Percentiles rank a stretch among this genome's conserved stretches.
Evolutionary conservation across 331 rosid species (phyloP).

Genomic region (Telfairia occidentalis): DNA sequence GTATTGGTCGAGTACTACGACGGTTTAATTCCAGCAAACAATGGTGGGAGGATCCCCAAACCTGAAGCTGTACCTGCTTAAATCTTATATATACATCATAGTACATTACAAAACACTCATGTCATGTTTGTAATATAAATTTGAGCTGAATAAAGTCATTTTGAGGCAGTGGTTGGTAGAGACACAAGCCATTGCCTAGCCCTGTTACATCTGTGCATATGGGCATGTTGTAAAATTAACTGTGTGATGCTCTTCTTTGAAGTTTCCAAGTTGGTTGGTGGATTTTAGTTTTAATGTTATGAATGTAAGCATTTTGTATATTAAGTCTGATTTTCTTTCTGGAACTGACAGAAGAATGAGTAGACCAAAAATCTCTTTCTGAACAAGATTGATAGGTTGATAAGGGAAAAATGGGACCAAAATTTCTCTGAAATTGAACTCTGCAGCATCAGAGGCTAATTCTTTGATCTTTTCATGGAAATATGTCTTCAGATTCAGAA

Average conservation of each 20-base stretch:
- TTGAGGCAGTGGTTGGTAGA: neutral
- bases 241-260: neutral
- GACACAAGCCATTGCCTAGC: neutral
- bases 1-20: constrained; percentile 80
- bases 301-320: no score
- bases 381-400: neutral
- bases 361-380: neutral
- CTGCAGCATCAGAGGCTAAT: neutral
- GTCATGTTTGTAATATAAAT: constrained; percentile 2
- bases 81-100: neutral
- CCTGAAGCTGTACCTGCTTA: constrained; percentile 50
- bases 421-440: neutral
- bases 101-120: neutral
- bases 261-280: neutral
- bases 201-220: neutral
- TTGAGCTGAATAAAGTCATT: constrained; percentile 2
- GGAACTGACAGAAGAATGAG: no score
- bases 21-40: constrained; percentile 39
- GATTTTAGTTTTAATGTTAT: neutral
- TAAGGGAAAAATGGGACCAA: neutral
- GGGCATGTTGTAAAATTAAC: neutral
- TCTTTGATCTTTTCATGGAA: neutral
- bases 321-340: no score
- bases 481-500: neutral
- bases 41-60: constrained; percentile 50